Percentiles rank a stretch among this genome's conserved stretches.
phyloP scores from a whole-genome alignment of 768 basidiomycete genomes.

The Mycena pura region DNA sequence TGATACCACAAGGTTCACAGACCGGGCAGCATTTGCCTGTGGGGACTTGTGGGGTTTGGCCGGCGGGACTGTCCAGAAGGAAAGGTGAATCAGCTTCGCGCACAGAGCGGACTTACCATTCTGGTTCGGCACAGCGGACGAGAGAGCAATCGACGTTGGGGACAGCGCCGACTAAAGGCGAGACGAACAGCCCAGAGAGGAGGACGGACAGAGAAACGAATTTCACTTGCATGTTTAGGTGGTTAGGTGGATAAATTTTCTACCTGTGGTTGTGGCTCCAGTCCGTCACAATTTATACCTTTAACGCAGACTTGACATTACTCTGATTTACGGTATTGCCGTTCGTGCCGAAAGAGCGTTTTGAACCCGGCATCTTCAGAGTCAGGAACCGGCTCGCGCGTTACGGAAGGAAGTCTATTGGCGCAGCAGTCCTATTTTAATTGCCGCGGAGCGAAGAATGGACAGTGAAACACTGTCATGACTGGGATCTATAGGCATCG shows the following conservation, averaged over 20 bases:
- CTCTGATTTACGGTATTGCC: too few relatives aligned
- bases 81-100: background rate
- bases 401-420: slow-evolving; percentile 11
- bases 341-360: background rate
- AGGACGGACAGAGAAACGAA: slow-evolving; percentile 5
- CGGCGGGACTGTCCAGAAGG: slow-evolving; percentile 8
- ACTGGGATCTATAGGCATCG: slow-evolving; percentile 15
- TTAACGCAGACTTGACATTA: background rate
- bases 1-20: background rate
- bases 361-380: background rate
- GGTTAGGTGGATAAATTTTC: background rate
- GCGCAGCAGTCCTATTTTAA: background rate
- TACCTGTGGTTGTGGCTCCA: slow-evolving; percentile 1
- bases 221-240: slow-evolving; percentile 13
- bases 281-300: slow-evolving; percentile 14
- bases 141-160: slow-evolving; percentile 9
- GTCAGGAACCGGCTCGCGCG: background rate
- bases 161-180: slow-evolving; percentile 1
- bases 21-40: slow-evolving; percentile 3
- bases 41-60: background rate
- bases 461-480: slow-evolving; percentile 7
- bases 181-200: slow-evolving; percentile 7
- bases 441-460: background rate
- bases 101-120: slow-evolving; percentile 2
- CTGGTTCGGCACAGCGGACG: slow-evolving; percentile 4